Conservation (phyloP, 129 eudicot genomes). For the Calendula officinalis region DNA sequence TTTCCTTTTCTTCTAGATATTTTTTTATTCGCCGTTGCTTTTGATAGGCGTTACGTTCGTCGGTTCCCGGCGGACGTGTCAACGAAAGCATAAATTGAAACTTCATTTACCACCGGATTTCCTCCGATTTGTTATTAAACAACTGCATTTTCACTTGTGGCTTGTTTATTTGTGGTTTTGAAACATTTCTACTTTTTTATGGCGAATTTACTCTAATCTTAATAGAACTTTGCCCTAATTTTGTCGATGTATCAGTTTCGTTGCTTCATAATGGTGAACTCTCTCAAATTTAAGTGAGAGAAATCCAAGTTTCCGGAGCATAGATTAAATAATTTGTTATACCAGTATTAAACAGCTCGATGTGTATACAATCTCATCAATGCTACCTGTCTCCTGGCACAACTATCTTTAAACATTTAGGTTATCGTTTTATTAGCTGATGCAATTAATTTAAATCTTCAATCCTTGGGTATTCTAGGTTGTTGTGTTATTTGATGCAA, state of each 20-base stretch:
- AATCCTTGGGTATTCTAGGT: background rate
- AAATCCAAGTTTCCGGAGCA: conserved; percentile 41
- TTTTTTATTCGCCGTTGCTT: conserved; percentile 33
- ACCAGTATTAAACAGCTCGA: conserved; percentile 37
- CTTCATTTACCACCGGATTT: conserved; percentile 20
- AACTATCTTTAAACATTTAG: background rate
- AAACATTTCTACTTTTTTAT: background rate
- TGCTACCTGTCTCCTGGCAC: conserved; percentile 39
- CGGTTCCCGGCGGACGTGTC: conserved; percentile 64
- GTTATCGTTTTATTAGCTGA: background rate
- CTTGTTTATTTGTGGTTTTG: conserved; percentile 10
- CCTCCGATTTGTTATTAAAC: background rate
- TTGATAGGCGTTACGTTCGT: conserved; percentile 74
- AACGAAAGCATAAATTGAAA: conserved; percentile 61
- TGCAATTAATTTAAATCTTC: background rate
- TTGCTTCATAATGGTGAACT: conserved; percentile 40
- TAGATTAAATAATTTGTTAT: conserved; percentile 7
- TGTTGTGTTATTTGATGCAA: background rate
- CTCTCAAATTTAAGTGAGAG: conserved; percentile 29
- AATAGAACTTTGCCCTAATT: background rate
- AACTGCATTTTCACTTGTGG: conserved; percentile 27
- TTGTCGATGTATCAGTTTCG: background rate
- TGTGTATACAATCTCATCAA: conserved; percentile 24
- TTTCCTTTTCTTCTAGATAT: background rate
- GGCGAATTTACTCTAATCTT: too few relatives aligned